phyloP scores from a whole-genome alignment of 495 filamentous ascomycete species.

The Delitschia confertaspora region DNA sequence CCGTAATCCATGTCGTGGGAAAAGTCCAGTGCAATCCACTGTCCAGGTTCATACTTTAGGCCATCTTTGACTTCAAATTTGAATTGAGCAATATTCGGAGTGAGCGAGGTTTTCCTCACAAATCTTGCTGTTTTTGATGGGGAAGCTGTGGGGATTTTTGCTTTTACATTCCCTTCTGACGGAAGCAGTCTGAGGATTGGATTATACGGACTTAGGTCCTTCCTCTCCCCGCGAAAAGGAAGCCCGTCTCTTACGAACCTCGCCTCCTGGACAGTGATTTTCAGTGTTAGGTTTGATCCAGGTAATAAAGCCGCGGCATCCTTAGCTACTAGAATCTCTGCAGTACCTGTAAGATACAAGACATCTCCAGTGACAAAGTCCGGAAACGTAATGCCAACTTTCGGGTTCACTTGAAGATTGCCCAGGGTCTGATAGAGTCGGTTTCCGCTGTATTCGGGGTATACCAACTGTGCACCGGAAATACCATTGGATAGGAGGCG shows the following conservation, averaged over 20 bases:
- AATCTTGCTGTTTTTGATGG: conserved; percentile 41
- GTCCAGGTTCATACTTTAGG: conserved; percentile 54
- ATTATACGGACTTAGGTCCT: conserved; percentile 64
- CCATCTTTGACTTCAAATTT: conserved; percentile 39
- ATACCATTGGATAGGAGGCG: conserved; percentile 50
- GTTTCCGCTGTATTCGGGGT: conserved; percentile 77
- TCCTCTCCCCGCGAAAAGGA: conserved; percentile 52
- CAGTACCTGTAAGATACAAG: conserved; percentile 59
- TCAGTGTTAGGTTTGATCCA: conserved; percentile 61
- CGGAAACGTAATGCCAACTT: conserved; percentile 57
- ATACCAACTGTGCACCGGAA: conserved; percentile 48
- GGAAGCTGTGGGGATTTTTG: conserved; percentile 16
- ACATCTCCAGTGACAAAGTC: conserved; percentile 62
- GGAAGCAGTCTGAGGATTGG: conserved; percentile 49
- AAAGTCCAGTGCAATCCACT: conserved; percentile 69
- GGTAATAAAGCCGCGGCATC: conserved; percentile 52
- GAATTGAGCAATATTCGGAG: conserved; percentile 57
- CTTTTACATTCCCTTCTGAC: conserved; percentile 37
- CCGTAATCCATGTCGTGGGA: conserved; percentile 55
- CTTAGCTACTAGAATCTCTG: conserved; percentile 54
- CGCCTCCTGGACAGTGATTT: conserved; percentile 51
- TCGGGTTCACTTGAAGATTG: conserved; percentile 57
- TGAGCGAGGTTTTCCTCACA: conserved; percentile 46
- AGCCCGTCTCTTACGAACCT: conserved; percentile 55
- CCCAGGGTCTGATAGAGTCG: conserved; percentile 73